phyloP scores from a whole-genome alignment of 768 basidiomycete genomes.

The Lactarius sp. region DNA sequence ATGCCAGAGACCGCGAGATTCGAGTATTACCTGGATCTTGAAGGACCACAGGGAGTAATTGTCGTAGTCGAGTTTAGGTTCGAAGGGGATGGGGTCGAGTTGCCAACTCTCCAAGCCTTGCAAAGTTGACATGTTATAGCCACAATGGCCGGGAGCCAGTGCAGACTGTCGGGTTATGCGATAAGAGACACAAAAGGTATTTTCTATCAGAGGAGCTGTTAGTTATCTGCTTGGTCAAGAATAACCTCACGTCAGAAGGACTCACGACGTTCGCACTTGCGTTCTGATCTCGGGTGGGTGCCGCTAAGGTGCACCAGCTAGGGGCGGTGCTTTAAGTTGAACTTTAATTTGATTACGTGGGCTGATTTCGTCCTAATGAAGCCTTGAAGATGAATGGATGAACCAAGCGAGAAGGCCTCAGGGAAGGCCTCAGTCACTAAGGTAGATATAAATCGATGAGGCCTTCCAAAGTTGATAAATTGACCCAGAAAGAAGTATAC shows the following conservation, averaged over 20 bases:
- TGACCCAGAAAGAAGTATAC: too few species aligned
- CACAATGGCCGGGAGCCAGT: background rate
- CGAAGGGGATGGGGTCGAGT: conserved; percentile 19
- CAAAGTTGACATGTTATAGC: background rate
- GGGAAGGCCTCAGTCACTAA: too few species aligned
- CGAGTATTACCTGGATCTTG: conserved; percentile 2
- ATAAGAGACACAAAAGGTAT: background rate
- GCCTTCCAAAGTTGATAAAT: too few species aligned
- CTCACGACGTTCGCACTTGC: background rate
- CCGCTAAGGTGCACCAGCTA: too few species aligned
- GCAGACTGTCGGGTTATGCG: background rate
- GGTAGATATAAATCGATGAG: too few species aligned
- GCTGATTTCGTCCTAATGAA: too few species aligned
- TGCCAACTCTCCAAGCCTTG: conserved; percentile 15
- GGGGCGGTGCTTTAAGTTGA: too few species aligned
- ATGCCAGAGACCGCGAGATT: conserved; percentile 19
- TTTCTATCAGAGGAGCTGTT: background rate
- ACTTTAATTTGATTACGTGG: too few species aligned
- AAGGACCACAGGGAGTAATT: conserved; percentile 18
- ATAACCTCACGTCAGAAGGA: background rate
- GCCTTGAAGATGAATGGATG: too few species aligned
- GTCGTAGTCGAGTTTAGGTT: conserved; percentile 22
- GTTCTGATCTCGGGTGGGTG: background rate
- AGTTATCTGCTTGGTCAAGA: too few species aligned
- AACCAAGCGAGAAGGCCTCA: too few species aligned